phyloP scores from a whole-genome alignment of 2,329 filamentous ascomycete genomes.

The Cercospora janseana region DNA sequence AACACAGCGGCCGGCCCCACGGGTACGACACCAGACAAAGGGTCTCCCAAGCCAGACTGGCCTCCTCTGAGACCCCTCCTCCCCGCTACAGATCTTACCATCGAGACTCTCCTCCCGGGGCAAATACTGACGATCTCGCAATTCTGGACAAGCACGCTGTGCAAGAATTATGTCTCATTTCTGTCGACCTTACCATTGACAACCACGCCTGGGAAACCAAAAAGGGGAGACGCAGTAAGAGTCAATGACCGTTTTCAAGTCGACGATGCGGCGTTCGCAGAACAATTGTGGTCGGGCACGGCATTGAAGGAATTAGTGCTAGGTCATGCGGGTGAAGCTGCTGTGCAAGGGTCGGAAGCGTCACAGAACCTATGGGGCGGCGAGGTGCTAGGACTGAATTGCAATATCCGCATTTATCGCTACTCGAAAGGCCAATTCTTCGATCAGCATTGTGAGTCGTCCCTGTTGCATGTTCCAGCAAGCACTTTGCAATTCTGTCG shows the following conservation, averaged over 20 bases:
- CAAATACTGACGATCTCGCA: conserved; percentile 73
- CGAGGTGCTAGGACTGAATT: conserved; percentile 76
- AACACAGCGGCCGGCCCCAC: neutral
- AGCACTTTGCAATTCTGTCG: too few species aligned
- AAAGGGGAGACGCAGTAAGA: conserved; percentile 74
- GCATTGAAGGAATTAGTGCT: conserved; percentile 63
- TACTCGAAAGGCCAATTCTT: conserved; percentile 88
- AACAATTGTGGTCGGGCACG: conserved; percentile 72
- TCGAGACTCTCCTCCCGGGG: conserved; percentile 57
- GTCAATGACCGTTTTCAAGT: conserved; percentile 90
- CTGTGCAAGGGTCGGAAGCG: conserved; percentile 32
- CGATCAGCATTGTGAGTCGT: conserved; percentile 77
- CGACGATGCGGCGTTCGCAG: conserved; percentile 71
- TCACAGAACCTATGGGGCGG: conserved; percentile 66
- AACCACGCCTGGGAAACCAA: conserved; percentile 76
- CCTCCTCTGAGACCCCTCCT: conserved; percentile 68
- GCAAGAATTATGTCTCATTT: conserved; percentile 73
- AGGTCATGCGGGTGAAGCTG: conserved; percentile 39
- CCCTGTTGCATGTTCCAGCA: neutral
- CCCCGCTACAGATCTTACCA: conserved; percentile 61
- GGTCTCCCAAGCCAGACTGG: conserved; percentile 57
- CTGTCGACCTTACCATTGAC: conserved; percentile 67
- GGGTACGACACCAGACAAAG: neutral
- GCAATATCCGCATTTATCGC: conserved; percentile 85
- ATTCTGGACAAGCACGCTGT: conserved; percentile 73